Evolutionary conservation across 768 basidiomycete species (phyloP).

Genomic region (Boletellus sp.): DNA sequence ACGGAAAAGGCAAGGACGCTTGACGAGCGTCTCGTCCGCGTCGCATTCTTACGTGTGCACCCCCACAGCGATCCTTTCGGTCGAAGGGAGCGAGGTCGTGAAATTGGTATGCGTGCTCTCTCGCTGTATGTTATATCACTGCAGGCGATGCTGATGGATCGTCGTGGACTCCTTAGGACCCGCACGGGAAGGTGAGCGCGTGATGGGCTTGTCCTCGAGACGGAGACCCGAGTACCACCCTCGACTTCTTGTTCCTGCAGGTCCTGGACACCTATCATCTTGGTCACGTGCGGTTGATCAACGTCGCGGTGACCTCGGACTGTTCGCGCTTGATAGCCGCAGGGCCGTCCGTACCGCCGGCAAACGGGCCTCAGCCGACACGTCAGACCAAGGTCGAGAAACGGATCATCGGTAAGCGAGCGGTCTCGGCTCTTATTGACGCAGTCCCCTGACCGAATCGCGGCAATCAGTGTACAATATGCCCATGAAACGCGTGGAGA

Average conservation of each 20-base stretch:
- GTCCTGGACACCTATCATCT: slow-evolving; percentile 41
- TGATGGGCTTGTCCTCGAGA: neutral
- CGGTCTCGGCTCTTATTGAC: neutral
- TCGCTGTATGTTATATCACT: no score
- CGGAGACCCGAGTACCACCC: neutral
- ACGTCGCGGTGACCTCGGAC: slow-evolving; percentile 48
- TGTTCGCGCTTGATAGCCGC: slow-evolving; percentile 43
- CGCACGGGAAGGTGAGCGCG: slow-evolving; percentile 36
- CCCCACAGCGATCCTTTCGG: slow-evolving; percentile 45
- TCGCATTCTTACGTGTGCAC: neutral
- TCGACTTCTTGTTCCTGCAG: slow-evolving; percentile 12
- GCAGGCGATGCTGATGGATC: neutral
- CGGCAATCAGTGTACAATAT: slow-evolving; percentile 44
- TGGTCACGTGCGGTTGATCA: slow-evolving; percentile 43
- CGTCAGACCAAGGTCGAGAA: slow-evolving; percentile 47
- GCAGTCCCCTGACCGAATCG: slow-evolving; percentile 3
- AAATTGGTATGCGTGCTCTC: slow-evolving; percentile 43
- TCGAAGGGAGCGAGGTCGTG: slow-evolving; percentile 44
- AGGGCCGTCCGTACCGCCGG: slow-evolving; percentile 40
- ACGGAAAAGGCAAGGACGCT: slow-evolving; percentile 38
- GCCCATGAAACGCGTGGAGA: slow-evolving; percentile 42
- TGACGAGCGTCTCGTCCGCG: neutral
- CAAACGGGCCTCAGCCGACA: slow-evolving; percentile 43
- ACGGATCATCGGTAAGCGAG: slow-evolving; percentile 43
- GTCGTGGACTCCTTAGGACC: slow-evolving; percentile 31